These are phyloP conservation scores for Gossypium gossypioides DNA, from an alignment of 441 rosid genomes.

Conservation along the genomic window DNA sequence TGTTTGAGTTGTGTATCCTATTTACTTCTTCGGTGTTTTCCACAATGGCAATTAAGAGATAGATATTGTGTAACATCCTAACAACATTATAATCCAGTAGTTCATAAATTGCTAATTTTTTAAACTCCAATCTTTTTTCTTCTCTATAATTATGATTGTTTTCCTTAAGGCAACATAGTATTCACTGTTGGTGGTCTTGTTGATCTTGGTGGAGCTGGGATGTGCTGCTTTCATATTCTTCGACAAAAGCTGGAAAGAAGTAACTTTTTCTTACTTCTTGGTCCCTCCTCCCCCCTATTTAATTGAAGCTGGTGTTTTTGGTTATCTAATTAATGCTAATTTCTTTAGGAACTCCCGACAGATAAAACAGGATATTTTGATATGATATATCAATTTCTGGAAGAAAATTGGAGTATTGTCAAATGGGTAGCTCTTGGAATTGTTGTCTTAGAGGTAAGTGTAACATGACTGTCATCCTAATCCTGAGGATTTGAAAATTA, in stretches of 20 bases:
- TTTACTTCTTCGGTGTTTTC: conserved; percentile 6
- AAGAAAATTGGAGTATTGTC: conserved; percentile 68
- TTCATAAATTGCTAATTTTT: neutral
- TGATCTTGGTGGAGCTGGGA: conserved; percentile 85
- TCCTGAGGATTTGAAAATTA: neutral
- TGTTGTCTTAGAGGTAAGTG: conserved; percentile 71
- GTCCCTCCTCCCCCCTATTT: neutral
- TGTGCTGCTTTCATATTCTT: conserved; percentile 83
- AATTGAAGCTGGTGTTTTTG: conserved; percentile 2
- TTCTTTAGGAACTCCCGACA: conserved; percentile 62
- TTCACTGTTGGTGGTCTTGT: conserved; percentile 58
- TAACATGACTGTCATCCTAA: neutral
- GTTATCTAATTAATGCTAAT: neutral
- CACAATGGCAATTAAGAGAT: neutral
- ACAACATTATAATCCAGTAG: neutral
- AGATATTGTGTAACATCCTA: neutral
- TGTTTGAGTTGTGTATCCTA: conserved; percentile 94
- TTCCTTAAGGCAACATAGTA: conserved; percentile 75
- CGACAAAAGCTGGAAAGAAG: conserved; percentile 80
- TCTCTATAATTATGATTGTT: conserved; percentile 13
- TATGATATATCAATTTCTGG: conserved; percentile 62
- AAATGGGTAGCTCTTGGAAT: conserved; percentile 93
- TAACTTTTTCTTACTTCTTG: conserved; percentile 26
- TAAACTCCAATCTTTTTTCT: neutral
- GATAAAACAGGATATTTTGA: conserved; percentile 82